Evolutionary conservation across 2,329 filamentous ascomycete species (phyloP), one percentile per base, ranked within the genome.

Genomic region (Diaporthe citriasiana): DNA sequence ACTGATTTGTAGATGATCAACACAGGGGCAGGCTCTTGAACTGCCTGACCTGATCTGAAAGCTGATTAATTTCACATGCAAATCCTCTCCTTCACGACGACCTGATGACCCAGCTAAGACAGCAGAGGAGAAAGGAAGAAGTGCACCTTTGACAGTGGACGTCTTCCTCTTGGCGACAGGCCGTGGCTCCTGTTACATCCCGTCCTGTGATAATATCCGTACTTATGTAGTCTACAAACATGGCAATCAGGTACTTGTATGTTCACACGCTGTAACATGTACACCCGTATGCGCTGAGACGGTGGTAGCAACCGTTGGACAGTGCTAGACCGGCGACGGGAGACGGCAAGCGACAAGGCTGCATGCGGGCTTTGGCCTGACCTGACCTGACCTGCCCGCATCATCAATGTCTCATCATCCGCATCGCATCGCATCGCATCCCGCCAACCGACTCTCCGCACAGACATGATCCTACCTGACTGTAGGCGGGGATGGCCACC

Each of bases 381-480:
- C n/a, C n/a, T n/a, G n/a, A n/a, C n/a, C n/a, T n/a, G n/a, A n/a
- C 33, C 53, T 1, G 55, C 33, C 25, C 15, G 50, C 12, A 35
- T n/a, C n/a, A n/a, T n/a, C n/a, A 4, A 47, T 47, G 42, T 66
- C 60, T 65, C 60, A 66, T 50, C n/a, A 50, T 47, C 42, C 10
- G 9, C 55, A 35, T 38, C 33, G 55, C 55, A 33, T 50, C 19
- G 57, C 57, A 60, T 50, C 4, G 59, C 45, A 25, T 38, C 33
- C 19, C 22, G 45, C 22, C 22, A 30, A 7, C 45, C 13, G 10
- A 25, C n/a, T 27, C 22, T 25, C 27, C 45, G 30, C 45, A 66
- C 45, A 66, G 63, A 66, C 45, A 38, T 27, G 3, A 17, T 65
- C 59, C 35, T 9, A 30, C 27, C 42, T 5, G 35, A 17, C 30